Base-by-base conservation (phyloP, 2,329 filamentous ascomycete species). In the Tolypocladium ophioglossoides region DNA sequence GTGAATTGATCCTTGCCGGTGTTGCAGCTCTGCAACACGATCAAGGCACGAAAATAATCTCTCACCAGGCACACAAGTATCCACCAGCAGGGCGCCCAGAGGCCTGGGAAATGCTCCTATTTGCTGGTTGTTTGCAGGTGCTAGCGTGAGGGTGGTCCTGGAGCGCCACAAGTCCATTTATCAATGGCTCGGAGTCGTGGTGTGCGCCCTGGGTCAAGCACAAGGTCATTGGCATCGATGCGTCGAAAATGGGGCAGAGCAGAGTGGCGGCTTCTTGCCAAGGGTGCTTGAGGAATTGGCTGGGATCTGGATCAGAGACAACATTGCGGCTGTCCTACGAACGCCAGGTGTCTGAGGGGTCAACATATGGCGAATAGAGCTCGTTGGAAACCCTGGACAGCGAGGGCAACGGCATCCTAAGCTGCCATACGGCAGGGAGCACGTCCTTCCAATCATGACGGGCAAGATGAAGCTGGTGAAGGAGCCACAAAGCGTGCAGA, bases 91-190 rank as follows among this genome's bases (percentile, higher is more conserved):
- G 53, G 57, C 56, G 55, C 41, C 59, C 63, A 63, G 58, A 63
- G 54, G 60, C 55, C 57, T 65, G 64, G 64, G 58, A 65, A 60
- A 64, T 52, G 56, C 59, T 61, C 64, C 58, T 54, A 65, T 65
- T 67, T 63, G 64, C 54, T 58, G 27, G 18, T 8, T 20, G 18
- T 48, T 34, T 34, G 18, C 18, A 14, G 44, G 18, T 48, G 44
- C 44, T 48, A 20, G 44, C 27, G 44, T 30, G 27, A 48, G 30
- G 44, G 9, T 27, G 44, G 27, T 30, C 52, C 51, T 56, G 50
- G 32, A 18, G 27, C 39, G 51, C 56, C 52, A 57, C 55, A 54
- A 57, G 52, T 14, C 44, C 44, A 32, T 32, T 20, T 4, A 47
- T 18, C 44, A 30, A 24, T 8, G 40, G 40, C 41, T 35, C 34